Conservation (phyloP, 768 basidiomycete species). For the Suillus hirtellus region DNA sequence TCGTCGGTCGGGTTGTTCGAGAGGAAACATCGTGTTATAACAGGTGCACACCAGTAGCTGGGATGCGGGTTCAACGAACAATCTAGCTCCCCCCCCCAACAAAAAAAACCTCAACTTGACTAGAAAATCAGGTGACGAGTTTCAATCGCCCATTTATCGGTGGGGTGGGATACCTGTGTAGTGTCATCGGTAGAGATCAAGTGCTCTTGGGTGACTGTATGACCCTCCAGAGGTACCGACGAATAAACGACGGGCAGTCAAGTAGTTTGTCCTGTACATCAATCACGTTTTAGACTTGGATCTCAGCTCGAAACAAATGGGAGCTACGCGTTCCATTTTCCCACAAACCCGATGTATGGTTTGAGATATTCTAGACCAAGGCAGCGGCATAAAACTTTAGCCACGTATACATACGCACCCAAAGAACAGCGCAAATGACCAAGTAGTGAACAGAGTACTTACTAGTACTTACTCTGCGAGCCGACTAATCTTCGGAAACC, state of each 20-base stretch:
- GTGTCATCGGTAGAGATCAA: neutral
- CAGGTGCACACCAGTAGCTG: neutral
- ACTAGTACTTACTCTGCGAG: neutral
- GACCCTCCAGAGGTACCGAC: neutral
- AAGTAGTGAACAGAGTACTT: neutral
- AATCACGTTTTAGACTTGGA: neutral
- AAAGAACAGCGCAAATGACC: neutral
- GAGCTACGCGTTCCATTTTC: neutral
- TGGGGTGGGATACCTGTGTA: neutral
- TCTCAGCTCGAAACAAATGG: neutral
- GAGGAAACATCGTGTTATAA: constrained; percentile 16
- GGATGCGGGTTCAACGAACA: neutral
- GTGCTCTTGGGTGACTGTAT: neutral
- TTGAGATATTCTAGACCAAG: neutral
- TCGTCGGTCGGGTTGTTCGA: constrained; percentile 7
- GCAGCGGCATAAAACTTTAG: neutral
- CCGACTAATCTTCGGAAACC: neutral
- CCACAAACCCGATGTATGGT: neutral
- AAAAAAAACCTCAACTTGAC: neutral
- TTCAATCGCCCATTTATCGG: neutral
- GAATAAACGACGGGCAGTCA: neutral
- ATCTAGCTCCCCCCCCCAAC: neutral
- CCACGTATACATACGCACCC: neutral
- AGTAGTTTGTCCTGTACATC: neutral
- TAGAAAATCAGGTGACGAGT: neutral